Base-by-base conservation (phyloP, 352 stramenopile species). In the Phytophthora multivora region DNA sequence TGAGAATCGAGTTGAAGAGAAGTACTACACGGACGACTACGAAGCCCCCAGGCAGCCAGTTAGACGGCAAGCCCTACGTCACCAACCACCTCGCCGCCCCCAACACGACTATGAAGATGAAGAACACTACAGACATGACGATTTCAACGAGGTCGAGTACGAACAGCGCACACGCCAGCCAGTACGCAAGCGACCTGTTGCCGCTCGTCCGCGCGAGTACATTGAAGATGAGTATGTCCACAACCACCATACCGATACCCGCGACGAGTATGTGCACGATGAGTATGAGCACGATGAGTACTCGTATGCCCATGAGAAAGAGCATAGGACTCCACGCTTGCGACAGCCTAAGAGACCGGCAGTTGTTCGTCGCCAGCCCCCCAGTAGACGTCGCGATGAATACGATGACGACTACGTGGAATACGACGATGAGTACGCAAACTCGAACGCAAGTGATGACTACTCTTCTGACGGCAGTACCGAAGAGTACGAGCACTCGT, bases 151-250 rank as follows among this genome's bases (percentile, higher is more conserved):
- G 15, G 16, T 18, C 16, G 48, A 48, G 21, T 61, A 60, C 15
- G 56, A 69, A 38, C 16, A 38, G 23, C 43, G 23, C 26, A 19
- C 46, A 43, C 43, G 21, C 12, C 62, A 59, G 43, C 33, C 42
- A 59, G 23, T 45, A 31, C 62, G 52, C 12, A 48, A 49, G 39
- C 49, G 39, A 18, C 48, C 56, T 48, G 47, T 51, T 13, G 31
- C 38, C 26, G 55, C 41, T 43, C 52, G 51, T 26, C 33, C 25
- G 25, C 48, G 57, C n/a, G 51, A 66, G 16, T 59, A 63, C 33
- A 43, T 51, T 63, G 48, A 57, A 40, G 63, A 73, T 28, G 51
- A 69, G 10, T 60, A 63, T 52, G 58, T 4, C 13, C 16, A 59
- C 1, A 40, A 64, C 21, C 26, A 38, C 5, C 48, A 71, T 36